Evolutionary conservation across 2,329 filamentous ascomycete species (phyloP).

Genomic region (Pyricularia sp.): DNA sequence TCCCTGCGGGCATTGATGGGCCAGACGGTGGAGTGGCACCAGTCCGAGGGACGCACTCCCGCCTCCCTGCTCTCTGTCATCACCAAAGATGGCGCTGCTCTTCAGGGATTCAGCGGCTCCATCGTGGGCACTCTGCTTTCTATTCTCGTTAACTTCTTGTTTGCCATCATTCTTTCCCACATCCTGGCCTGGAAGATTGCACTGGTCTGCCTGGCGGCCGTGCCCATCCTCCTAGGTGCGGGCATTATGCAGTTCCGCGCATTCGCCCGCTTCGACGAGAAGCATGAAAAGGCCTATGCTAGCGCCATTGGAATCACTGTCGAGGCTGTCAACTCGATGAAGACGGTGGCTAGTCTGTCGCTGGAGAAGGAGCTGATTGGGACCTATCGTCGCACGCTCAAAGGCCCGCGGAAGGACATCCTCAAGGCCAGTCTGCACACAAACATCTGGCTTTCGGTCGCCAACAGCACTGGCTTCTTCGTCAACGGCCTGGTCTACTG

Average conservation of each 20-base stretch:
- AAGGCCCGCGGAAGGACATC: slow-evolving; percentile 44
- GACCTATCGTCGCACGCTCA: slow-evolving; percentile 42
- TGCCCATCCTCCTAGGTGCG: slow-evolving; percentile 59
- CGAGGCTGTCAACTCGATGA: slow-evolving; percentile 57
- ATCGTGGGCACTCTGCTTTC: slow-evolving; percentile 62
- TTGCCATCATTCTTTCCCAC: slow-evolving; percentile 58
- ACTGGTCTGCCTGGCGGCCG: slow-evolving; percentile 58
- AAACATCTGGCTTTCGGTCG: slow-evolving; percentile 51
- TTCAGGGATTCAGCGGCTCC: slow-evolving; percentile 61
- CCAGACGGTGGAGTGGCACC: slow-evolving; percentile 56
- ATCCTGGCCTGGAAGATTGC: slow-evolving; percentile 71
- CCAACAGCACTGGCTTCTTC: slow-evolving; percentile 53
- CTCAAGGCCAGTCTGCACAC: slow-evolving; percentile 36
- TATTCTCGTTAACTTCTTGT: slow-evolving; percentile 57
- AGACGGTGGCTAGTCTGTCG: slow-evolving; percentile 50
- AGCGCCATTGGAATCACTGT: slow-evolving; percentile 55
- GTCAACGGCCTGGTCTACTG: slow-evolving; percentile 71
- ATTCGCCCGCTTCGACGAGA: slow-evolving; percentile 51
- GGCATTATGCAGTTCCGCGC: slow-evolving; percentile 60
- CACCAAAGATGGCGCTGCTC: slow-evolving; percentile 56
- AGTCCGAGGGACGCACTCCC: slow-evolving; percentile 53
- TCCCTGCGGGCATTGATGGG: slow-evolving; percentile 47
- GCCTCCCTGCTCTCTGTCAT: slow-evolving; percentile 56
- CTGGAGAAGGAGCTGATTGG: slow-evolving; percentile 40
- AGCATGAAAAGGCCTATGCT: slow-evolving; percentile 55